phyloP scores from a whole-genome alignment of 345 rosid species.

The Bruguiera sexangula region DNA sequence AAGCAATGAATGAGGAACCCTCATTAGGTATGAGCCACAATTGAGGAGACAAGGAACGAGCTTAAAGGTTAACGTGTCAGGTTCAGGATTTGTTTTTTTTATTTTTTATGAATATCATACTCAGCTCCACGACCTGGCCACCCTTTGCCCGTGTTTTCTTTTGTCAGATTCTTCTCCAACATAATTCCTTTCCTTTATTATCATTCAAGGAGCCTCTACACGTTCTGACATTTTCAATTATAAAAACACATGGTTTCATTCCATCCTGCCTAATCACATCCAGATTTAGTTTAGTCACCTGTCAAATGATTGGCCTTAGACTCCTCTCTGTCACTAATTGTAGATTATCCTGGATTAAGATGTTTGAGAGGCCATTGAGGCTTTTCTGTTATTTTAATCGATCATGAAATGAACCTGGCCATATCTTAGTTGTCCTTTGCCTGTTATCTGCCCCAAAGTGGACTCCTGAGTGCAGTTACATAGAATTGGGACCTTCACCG shows the following conservation, averaged over 20 bases:
- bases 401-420: constrained; percentile 38
- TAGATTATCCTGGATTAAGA: constrained; percentile 16
- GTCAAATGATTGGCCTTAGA: constrained; percentile 24
- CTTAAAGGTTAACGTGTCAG: constrained; percentile 41
- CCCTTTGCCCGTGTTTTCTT: constrained; percentile 22
- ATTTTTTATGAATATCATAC: constrained; percentile 17
- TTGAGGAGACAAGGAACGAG: constrained; percentile 42
- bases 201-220: constrained; percentile 35
- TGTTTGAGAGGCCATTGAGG: constrained; percentile 19
- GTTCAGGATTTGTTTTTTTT: constrained; percentile 4
- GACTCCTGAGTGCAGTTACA: constrained; percentile 46
- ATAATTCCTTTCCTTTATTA: constrained; percentile 14
- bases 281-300: not conserved
- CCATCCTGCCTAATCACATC: constrained; percentile 7
- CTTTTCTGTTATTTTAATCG: constrained; percentile 26
- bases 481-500: constrained; percentile 29
- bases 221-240: constrained; percentile 36
- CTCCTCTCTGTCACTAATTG: constrained; percentile 18
- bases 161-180: constrained; percentile 12
- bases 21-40: constrained; percentile 26
- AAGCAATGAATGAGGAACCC: constrained; percentile 9
- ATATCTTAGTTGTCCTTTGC: constrained; percentile 50
- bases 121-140: constrained; percentile 55
- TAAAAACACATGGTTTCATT: constrained; percentile 10
- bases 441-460: constrained; percentile 42